A percentile compares a stretch with the other conserved stretches of the same genome.
These are phyloP conservation scores for Candida cerambycidarum DNA, from an alignment of 805 yeast genomes.

Conservation along the genomic window DNA sequence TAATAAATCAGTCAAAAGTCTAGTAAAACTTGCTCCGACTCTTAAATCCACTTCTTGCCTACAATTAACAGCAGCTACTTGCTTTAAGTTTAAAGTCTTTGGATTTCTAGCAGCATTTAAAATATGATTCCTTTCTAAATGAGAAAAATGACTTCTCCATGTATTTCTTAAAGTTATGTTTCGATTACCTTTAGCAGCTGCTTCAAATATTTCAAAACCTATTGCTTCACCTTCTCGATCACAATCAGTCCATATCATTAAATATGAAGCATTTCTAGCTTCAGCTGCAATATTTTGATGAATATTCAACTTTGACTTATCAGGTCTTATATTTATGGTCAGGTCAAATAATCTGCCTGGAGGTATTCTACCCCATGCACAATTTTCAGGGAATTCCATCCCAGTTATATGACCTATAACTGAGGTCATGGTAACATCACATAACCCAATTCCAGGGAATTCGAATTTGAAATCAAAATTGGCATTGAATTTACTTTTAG, in stretches of 20 bases:
- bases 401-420: slow-evolving; percentile 83
- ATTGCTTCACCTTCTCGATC: slow-evolving; percentile 95
- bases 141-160: slow-evolving; percentile 84
- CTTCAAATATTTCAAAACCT: slow-evolving; percentile 76
- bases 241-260: slow-evolving; percentile 98
- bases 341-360: slow-evolving; percentile 73
- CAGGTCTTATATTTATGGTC: slow-evolving; percentile 47
- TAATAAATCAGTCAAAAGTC: slow-evolving; percentile 65
- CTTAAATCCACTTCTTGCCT: slow-evolving; percentile 86
- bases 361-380: slow-evolving; percentile 63
- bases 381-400: slow-evolving; percentile 62
- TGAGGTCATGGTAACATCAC: slow-evolving; percentile 87
- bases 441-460: slow-evolving; percentile 60
- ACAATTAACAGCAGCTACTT: slow-evolving; percentile 82
- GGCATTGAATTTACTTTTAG: slow-evolving; percentile 61
- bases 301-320: slow-evolving; percentile 16
- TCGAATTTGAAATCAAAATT: slow-evolving; percentile 76
- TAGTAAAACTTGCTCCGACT: slow-evolving; percentile 85
- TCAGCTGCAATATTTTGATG: slow-evolving; percentile 60
- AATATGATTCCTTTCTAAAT: slow-evolving; percentile 75
- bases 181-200: slow-evolving; percentile 57
- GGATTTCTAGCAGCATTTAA: slow-evolving; percentile 74
- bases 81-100: slow-evolving; percentile 55
- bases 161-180: slow-evolving; percentile 44
- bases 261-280: slow-evolving; percentile 54